Conservation (phyloP, 352 stramenopile species). For the Lagenidium giganteum region DNA sequence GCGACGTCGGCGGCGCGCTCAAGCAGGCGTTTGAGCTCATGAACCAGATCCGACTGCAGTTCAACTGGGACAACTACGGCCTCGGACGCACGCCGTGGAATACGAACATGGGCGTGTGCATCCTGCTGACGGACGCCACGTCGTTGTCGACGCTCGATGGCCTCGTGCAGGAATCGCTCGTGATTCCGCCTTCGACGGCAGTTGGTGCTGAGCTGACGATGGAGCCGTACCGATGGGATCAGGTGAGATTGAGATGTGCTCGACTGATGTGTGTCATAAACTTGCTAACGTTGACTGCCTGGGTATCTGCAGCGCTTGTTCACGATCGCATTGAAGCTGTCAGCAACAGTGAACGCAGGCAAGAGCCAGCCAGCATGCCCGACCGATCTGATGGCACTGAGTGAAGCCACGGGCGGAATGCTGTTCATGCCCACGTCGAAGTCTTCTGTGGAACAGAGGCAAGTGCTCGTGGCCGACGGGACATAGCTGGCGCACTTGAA, state of each 20-base stretch:
- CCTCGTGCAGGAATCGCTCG: conserved; percentile 67
- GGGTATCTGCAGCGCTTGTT: conserved; percentile 40
- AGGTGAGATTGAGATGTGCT: conserved; percentile 18
- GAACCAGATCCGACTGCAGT: conserved; percentile 86
- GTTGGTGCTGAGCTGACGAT: conserved; percentile 75
- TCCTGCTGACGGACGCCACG: conserved; percentile 81
- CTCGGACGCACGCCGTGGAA: conserved; percentile 77
- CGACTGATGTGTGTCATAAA: background rate
- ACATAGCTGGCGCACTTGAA: background rate
- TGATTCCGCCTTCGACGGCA: conserved; percentile 55
- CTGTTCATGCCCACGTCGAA: conserved; percentile 83
- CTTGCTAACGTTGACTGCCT: background rate
- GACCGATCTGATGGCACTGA: conserved; percentile 82
- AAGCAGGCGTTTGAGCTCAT: conserved; percentile 84
- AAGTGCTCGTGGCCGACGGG: too few relatives aligned
- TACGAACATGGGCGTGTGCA: conserved; percentile 77
- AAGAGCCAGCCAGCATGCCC: conserved; percentile 45
- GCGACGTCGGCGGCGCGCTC: conserved; percentile 65
- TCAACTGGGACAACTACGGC: conserved; percentile 86
- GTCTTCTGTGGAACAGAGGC: conserved; percentile 63
- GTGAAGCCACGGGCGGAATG: conserved; percentile 77
- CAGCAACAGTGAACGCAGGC: conserved; percentile 39
- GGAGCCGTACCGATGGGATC: conserved; percentile 85
- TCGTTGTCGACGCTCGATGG: conserved; percentile 58
- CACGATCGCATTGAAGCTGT: conserved; percentile 79